Conservation (phyloP, 331 rosid genomes). For the Quercus tomentella region DNA sequence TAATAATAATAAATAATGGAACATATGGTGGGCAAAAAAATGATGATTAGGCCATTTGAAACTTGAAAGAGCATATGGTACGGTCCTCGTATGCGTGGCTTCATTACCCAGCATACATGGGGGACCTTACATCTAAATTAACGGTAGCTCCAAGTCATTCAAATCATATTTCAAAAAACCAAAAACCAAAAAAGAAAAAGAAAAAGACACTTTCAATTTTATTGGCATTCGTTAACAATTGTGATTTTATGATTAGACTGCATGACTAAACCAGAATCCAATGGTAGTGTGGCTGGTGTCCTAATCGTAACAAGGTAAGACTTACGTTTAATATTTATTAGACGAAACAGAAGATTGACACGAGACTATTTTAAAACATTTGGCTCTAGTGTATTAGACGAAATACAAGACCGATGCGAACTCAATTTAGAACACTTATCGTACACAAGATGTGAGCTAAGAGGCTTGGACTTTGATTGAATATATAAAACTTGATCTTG, state of each 20-base stretch:
- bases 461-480: too few species aligned
- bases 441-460: too few species aligned
- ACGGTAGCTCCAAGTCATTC: slow-evolving; percentile 3
- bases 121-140: slow-evolving; percentile 10
- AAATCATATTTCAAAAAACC: neutral
- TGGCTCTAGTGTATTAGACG: too few species aligned
- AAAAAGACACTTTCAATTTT: neutral
- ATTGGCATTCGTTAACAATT: too few species aligned
- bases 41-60: slow-evolving; percentile 3
- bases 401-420: too few species aligned
- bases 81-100: slow-evolving; percentile 63
- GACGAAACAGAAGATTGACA: too few species aligned
- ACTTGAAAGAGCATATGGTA: slow-evolving; percentile 27
- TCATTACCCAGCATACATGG: slow-evolving; percentile 24
- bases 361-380: too few species aligned
- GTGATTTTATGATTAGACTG: neutral
- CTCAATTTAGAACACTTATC: too few species aligned
- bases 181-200: neutral
- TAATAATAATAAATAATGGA: neutral
- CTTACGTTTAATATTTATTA: too few species aligned
- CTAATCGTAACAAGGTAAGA: too few species aligned
- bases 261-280: neutral
- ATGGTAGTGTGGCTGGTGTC: neutral
- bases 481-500: too few species aligned
- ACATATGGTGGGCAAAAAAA: slow-evolving; percentile 14